A percentile compares a stretch with the other conserved stretches of the same genome.
phyloP scores from a whole-genome alignment of 2,329 filamentous ascomycete species.

The Bretziella fagacearum region DNA sequence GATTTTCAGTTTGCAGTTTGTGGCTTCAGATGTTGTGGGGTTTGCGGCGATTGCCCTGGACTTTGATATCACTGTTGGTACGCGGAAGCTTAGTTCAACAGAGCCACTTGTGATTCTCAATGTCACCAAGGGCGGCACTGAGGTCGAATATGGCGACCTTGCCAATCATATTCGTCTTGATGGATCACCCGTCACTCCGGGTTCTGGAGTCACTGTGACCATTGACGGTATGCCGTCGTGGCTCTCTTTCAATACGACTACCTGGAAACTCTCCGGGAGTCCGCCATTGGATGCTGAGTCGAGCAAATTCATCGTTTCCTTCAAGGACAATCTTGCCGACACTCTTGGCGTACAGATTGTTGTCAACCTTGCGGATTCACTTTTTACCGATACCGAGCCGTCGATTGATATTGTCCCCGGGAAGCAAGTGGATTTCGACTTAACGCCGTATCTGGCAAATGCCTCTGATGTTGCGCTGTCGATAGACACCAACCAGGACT shows the following conservation, averaged over 20 bases:
- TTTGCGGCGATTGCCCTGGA: constrained; percentile 49
- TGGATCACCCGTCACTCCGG: constrained; percentile 29
- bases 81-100: constrained; percentile 49
- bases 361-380: constrained; percentile 22
- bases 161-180: constrained; percentile 39
- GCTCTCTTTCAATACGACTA: constrained; percentile 47
- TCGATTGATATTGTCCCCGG: constrained; percentile 27
- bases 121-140: constrained; percentile 31
- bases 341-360: constrained; percentile 37
- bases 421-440: constrained; percentile 26
- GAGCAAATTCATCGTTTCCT: constrained; percentile 45
- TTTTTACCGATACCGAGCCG: constrained; percentile 25
- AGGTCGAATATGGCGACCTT: constrained; percentile 37
- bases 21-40: constrained; percentile 65
- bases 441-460: constrained; percentile 27
- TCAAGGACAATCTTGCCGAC: constrained; percentile 42
- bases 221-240: constrained; percentile 44
- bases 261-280: constrained; percentile 46
- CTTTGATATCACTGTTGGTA: constrained; percentile 58
- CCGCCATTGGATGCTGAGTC: constrained; percentile 41
- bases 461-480: constrained; percentile 24
- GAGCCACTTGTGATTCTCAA: constrained; percentile 40
- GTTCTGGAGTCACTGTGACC: constrained; percentile 34
- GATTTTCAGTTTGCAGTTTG: constrained; percentile 51
- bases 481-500: constrained; percentile 25